Percentiles rank a stretch among this genome's conserved stretches.
Evolutionary conservation across 371 early-diverging fungal species (phyloP).

Genomic region (Mortierella sp.): DNA sequence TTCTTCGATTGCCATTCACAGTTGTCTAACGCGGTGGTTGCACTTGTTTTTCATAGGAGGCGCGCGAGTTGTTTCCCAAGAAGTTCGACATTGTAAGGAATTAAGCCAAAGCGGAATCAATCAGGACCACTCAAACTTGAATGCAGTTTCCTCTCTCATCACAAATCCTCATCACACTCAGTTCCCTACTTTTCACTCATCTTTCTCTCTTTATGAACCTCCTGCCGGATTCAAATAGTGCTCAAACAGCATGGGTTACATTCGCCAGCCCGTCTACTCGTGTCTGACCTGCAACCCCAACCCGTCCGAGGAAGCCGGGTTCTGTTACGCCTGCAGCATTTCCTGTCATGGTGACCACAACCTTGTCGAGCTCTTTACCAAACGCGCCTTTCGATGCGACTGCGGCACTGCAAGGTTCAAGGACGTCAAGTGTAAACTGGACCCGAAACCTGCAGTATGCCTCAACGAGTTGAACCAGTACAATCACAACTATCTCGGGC

Average conservation of each 20-base stretch:
- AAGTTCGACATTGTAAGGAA: slow-evolving; percentile 54
- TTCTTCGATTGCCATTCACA: background rate
- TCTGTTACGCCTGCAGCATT: slow-evolving; percentile 88
- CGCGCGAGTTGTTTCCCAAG: slow-evolving; percentile 51
- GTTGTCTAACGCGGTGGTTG: background rate
- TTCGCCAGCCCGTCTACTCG: slow-evolving; percentile 86
- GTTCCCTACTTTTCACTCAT: too few relatives aligned
- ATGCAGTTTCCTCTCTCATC: too few relatives aligned
- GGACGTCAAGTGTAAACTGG: slow-evolving; percentile 57
- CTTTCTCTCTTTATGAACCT: too few relatives aligned
- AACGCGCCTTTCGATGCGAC: slow-evolving; percentile 88
- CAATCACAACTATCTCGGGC: slow-evolving; percentile 83
- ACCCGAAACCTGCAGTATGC: slow-evolving; percentile 56
- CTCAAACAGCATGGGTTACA: slow-evolving; percentile 80
- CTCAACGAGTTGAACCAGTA: slow-evolving; percentile 78
- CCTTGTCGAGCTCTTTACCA: slow-evolving; percentile 86
- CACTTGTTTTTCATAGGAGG: slow-evolving; percentile 34
- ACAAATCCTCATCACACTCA: too few relatives aligned
- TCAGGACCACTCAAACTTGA: too few relatives aligned
- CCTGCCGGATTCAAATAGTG: slow-evolving; percentile 63
- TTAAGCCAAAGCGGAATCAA: background rate
- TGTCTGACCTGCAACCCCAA: slow-evolving; percentile 82
- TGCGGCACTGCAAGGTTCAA: slow-evolving; percentile 77
- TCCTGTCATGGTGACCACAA: slow-evolving; percentile 87
- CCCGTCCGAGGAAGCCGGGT: slow-evolving; percentile 64